A percentile compares a stretch with the other conserved stretches of the same genome.
Evolutionary conservation across 139 green algal species (phyloP).

Genomic region (Coelastrella sp.): DNA sequence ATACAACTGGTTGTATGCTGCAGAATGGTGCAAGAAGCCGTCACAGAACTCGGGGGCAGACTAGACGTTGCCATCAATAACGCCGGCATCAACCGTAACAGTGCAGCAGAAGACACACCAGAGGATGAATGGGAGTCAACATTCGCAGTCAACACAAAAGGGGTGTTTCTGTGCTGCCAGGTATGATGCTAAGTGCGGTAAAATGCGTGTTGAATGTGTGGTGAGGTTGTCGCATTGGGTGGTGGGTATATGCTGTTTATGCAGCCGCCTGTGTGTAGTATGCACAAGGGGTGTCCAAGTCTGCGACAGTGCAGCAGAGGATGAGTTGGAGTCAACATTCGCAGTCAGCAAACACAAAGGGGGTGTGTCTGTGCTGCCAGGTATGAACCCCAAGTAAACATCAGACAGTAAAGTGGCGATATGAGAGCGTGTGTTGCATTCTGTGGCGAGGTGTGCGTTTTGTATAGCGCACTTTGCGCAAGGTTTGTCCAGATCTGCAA

Average conservation of each 20-base stretch:
- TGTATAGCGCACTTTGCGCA: too few relatives aligned
- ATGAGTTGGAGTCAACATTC: slow-evolving; percentile 67
- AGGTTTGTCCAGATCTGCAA: slow-evolving; percentile 20
- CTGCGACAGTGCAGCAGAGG: slow-evolving; percentile 57
- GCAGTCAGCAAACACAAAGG: slow-evolving; percentile 60
- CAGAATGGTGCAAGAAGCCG: slow-evolving; percentile 59
- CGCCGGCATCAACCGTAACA: slow-evolving; percentile 67
- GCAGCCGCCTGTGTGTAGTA: too few relatives aligned
- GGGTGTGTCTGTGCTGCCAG: slow-evolving; percentile 67
- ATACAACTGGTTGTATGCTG: background rate
- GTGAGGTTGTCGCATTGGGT: background rate
- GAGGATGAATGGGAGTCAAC: slow-evolving; percentile 63
- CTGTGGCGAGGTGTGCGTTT: too few relatives aligned
- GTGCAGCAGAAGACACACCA: slow-evolving; percentile 58
- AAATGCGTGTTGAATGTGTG: background rate
- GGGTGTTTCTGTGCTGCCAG: slow-evolving; percentile 67
- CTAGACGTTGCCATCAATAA: slow-evolving; percentile 71
- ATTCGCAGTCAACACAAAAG: slow-evolving; percentile 69
- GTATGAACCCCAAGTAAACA: background rate
- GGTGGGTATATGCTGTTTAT: background rate
- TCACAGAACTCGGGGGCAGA: slow-evolving; percentile 46
- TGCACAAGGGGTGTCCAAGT: too few relatives aligned
- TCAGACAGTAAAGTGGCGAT: too few relatives aligned
- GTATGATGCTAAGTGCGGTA: background rate
- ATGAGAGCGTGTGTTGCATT: too few relatives aligned